These are phyloP conservation scores for Barnettozyma salicaria DNA, from an alignment of 805 yeast genomes.

Conservation along the genomic window DNA sequence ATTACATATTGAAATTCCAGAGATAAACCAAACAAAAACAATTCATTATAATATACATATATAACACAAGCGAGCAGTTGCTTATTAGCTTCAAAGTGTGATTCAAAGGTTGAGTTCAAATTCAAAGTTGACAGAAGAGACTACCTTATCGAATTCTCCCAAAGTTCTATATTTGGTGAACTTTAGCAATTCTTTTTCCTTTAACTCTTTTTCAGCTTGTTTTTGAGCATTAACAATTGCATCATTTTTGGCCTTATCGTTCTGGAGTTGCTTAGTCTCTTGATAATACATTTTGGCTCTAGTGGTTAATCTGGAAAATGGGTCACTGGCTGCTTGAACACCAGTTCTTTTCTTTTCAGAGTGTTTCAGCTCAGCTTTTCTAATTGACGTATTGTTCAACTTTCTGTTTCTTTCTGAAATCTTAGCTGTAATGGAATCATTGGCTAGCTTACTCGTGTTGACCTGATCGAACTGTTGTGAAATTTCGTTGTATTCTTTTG, in stretches of 20 bases:
- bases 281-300: constrained; percentile 76
- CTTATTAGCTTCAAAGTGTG: too few relatives aligned
- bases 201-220: constrained; percentile 36
- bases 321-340: constrained; percentile 50
- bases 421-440: constrained; percentile 25
- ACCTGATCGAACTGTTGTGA: constrained; percentile 31
- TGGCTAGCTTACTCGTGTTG: constrained; percentile 28
- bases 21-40: too few relatives aligned
- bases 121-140: constrained; percentile 36
- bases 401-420: constrained; percentile 61
- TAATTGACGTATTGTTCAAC: constrained; percentile 67
- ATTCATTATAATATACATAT: too few relatives aligned
- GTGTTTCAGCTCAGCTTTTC: constrained; percentile 71
- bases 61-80: too few relatives aligned
- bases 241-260: constrained; percentile 51
- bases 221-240: constrained; percentile 42
- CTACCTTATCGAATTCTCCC: constrained; percentile 51
- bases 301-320: constrained; percentile 86
- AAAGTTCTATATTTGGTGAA: constrained; percentile 50
- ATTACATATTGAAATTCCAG: too few relatives aligned
- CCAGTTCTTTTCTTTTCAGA: constrained; percentile 45
- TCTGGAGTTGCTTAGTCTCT: constrained; percentile 47
- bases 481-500: constrained; percentile 30
- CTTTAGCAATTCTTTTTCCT: constrained; percentile 40
- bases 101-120: constrained; percentile 32